Evolutionary conservation across 2,329 filamentous ascomycete species (phyloP).

Genomic region (Alternaria gaisen): DNA sequence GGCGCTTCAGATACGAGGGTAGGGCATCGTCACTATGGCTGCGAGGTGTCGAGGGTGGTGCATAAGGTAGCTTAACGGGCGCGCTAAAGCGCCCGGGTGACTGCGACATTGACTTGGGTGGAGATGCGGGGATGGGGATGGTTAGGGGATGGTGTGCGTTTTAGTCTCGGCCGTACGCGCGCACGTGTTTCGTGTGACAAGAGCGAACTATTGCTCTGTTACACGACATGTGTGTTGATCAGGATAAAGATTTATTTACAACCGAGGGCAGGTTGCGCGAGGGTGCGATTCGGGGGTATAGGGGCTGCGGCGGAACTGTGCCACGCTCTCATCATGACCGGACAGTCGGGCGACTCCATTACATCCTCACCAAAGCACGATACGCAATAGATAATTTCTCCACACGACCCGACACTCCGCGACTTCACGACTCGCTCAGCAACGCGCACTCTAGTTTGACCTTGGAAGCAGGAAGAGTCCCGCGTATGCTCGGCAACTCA

Average conservation of each 20-base stretch:
- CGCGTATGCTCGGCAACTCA: neutral
- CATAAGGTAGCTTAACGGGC: neutral
- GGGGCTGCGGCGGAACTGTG: neutral
- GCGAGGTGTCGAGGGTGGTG: neutral
- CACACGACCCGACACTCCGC: neutral
- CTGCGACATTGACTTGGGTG: conserved; percentile 12
- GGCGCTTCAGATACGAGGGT: conserved; percentile 33
- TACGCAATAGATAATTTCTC: neutral
- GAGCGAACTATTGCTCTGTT: neutral
- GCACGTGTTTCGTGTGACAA: conserved; percentile 3
- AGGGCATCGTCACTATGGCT: conserved; percentile 6
- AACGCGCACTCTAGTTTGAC: neutral
- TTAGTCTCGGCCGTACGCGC: neutral
- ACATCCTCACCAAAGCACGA: neutral
- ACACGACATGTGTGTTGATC: neutral
- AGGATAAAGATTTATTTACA: neutral
- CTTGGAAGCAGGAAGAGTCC: neutral
- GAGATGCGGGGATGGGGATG: conserved; percentile 6
- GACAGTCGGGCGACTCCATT: neutral
- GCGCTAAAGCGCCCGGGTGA: neutral
- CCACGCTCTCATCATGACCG: neutral
- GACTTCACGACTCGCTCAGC: neutral
- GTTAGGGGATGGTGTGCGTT: conserved; percentile 11
- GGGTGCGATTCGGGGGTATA: neutral
- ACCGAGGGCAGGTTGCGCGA: no score